phyloP scores from a whole-genome alignment of 2,329 filamentous ascomycete genomes.

The Chaetomiaceae sp. region DNA sequence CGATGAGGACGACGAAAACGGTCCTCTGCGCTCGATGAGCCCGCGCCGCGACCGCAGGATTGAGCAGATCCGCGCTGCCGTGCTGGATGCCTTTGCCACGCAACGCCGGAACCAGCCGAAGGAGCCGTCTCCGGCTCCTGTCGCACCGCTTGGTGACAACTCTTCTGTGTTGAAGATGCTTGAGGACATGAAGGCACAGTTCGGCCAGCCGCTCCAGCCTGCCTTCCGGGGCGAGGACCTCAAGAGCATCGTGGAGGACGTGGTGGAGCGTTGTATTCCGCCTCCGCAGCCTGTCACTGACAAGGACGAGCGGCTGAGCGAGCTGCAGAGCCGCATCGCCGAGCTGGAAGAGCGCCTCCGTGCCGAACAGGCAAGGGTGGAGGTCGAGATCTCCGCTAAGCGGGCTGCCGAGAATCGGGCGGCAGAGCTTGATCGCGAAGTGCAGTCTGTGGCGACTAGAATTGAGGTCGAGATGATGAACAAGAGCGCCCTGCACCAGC shows the following conservation, averaged over 20 bases:
- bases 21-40: constrained; percentile 63
- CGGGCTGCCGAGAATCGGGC: constrained; percentile 48
- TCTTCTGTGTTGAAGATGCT: constrained; percentile 61
- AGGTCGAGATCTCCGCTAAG: constrained; percentile 43
- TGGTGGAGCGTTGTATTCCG: constrained; percentile 52
- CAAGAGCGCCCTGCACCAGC: constrained; percentile 51
- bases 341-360: constrained; percentile 54
- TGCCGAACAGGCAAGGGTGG: constrained; percentile 41
- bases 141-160: constrained; percentile 29
- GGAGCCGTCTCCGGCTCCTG: constrained; percentile 26
- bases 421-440: constrained; percentile 47
- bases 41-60: constrained; percentile 71
- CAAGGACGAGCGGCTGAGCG: constrained; percentile 45
- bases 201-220: constrained; percentile 38
- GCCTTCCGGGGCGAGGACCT: constrained; percentile 48
- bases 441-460: constrained; percentile 52
- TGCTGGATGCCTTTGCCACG: constrained; percentile 65
- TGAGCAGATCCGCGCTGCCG: constrained; percentile 70
- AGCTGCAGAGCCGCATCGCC: constrained; percentile 53
- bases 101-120: constrained; percentile 42
- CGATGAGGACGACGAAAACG: constrained; percentile 75
- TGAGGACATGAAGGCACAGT: constrained; percentile 53
- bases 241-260: constrained; percentile 57
- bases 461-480: constrained; percentile 57
- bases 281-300: constrained; percentile 44